Evolutionary conservation across 768 basidiomycete species (phyloP).

Genomic region (Boletus subcaerulescens): DNA sequence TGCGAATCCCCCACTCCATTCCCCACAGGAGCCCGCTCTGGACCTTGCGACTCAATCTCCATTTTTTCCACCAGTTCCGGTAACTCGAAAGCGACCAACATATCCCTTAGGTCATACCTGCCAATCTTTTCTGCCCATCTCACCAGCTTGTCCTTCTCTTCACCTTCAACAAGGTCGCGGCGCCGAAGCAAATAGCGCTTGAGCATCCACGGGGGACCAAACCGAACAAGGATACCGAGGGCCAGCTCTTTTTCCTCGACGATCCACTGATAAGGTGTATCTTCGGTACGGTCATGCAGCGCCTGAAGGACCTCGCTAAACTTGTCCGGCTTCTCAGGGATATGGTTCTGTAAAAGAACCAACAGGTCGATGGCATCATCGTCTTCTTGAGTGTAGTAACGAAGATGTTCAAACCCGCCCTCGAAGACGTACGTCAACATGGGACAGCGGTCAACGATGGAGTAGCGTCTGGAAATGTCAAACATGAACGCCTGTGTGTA

Average conservation of each 20-base stretch:
- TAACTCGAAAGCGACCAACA: slow-evolving; percentile 17
- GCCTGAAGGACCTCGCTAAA: slow-evolving; percentile 23
- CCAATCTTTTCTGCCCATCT: slow-evolving; percentile 19
- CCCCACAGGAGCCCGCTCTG: neutral
- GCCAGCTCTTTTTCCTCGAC: slow-evolving; percentile 24
- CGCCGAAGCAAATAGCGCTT: slow-evolving; percentile 24
- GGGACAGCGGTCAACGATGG: slow-evolving; percentile 24
- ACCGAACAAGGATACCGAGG: slow-evolving; percentile 21
- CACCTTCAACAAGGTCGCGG: slow-evolving; percentile 17
- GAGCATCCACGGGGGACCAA: slow-evolving; percentile 26
- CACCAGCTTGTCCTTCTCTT: slow-evolving; percentile 12
- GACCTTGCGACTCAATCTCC: slow-evolving; percentile 2
- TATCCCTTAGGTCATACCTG: slow-evolving; percentile 22
- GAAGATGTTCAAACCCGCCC: slow-evolving; percentile 27
- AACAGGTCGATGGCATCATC: slow-evolving; percentile 25
- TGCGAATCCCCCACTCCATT: neutral
- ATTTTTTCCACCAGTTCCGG: slow-evolving; percentile 12
- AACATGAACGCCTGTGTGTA: slow-evolving; percentile 25
- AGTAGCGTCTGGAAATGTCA: slow-evolving; percentile 25
- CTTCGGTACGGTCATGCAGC: slow-evolving; percentile 25
- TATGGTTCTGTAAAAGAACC: slow-evolving; percentile 16
- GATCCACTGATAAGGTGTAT: slow-evolving; percentile 23
- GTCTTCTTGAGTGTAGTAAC: slow-evolving; percentile 25
- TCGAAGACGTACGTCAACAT: slow-evolving; percentile 30
- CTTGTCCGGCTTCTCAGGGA: slow-evolving; percentile 21